phyloP scores from a whole-genome alignment of 176 grass and related monocot genomes.

The Rhipidocladum racemiflorum region DNA sequence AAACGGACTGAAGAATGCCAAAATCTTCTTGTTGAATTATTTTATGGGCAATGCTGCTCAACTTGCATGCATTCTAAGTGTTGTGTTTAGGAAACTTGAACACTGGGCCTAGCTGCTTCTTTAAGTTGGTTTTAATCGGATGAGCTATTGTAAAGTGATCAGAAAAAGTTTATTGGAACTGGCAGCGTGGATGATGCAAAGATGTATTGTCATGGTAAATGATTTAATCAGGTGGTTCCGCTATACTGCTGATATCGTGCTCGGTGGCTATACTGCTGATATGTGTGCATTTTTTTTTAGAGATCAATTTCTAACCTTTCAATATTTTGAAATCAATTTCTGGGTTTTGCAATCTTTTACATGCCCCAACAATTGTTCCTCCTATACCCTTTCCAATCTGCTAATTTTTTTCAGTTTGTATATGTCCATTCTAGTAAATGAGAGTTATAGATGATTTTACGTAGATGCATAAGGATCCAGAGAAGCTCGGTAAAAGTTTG shows the following conservation, averaged over 20 bases:
- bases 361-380: too few species aligned
- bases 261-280: too few species aligned
- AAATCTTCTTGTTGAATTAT: background rate
- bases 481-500: too few species aligned
- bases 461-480: too few species aligned
- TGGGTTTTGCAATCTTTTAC: too few species aligned
- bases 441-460: too few species aligned
- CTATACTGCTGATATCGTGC: background rate
- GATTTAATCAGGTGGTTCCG: slow-evolving; percentile 6
- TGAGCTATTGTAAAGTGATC: background rate
- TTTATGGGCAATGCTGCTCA: background rate
- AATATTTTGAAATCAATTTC: too few species aligned
- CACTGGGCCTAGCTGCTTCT: background rate
- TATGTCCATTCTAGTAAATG: too few species aligned
- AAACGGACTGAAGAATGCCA: background rate
- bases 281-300: too few species aligned
- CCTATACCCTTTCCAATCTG: too few species aligned
- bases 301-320: too few species aligned
- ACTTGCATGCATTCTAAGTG: slow-evolving; percentile 13
- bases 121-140: background rate
- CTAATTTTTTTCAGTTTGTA: too few species aligned
- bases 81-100: background rate
- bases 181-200: background rate
- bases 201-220: background rate
- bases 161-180: background rate